Evolutionary conservation across 202 grass and related monocot genomes (phyloP).

Genomic region (Cymbopogon flexuosus): DNA sequence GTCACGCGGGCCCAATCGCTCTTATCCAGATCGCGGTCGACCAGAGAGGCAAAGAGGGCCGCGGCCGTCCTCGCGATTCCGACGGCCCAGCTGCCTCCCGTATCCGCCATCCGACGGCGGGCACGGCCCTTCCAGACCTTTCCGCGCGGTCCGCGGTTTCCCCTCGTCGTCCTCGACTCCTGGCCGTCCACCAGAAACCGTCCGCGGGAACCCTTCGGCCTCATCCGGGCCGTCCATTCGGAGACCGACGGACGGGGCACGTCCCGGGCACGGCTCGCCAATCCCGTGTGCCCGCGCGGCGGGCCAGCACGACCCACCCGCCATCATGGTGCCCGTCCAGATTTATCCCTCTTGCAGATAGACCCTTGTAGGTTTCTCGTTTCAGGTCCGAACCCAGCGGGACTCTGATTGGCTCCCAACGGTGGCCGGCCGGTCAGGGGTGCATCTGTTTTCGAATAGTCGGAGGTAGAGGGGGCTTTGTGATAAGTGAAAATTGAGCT

Average conservation of each 20-base stretch:
- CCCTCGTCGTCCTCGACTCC: too few relatives aligned
- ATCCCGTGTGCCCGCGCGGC: neutral
- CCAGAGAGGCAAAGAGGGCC: neutral
- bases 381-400: neutral
- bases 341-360: neutral
- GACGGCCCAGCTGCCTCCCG: conserved; percentile 8
- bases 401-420: neutral
- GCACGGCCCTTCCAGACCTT: neutral
- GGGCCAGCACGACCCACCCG: neutral
- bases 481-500: neutral
- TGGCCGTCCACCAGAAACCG: neutral
- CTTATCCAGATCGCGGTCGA: conserved; percentile 46
- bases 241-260: neutral
- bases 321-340: neutral
- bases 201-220: neutral
- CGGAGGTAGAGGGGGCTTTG: rapidly evolving
- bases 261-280: neutral
- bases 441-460: neutral
- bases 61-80: neutral
- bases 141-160: neutral
- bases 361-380: rapidly evolving
- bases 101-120: conserved; percentile 28
- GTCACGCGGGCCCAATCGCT: conserved; percentile 32
- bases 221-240: neutral
- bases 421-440: too few relatives aligned